Conservation (phyloP, 108 stramenopile species). For the Bacterosira constricta region DNA sequence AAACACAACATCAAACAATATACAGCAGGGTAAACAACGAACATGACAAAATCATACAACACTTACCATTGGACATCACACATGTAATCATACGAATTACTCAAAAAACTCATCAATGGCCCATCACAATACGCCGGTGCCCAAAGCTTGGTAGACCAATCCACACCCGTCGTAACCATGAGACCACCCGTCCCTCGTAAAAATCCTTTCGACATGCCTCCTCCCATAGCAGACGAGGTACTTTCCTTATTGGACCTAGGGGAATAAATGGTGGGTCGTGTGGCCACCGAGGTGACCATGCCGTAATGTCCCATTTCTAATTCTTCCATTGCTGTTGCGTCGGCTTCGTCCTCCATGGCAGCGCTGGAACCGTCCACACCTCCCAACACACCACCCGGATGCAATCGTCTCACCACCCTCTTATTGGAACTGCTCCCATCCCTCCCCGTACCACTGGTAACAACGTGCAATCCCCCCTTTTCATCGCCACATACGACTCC, state of each 20-base stretch:
- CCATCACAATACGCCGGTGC: constrained; percentile 78
- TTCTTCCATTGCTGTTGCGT: constrained; percentile 19
- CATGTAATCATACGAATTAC: constrained; percentile 91
- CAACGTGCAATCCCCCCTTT: constrained; percentile 67
- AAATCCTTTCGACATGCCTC: constrained; percentile 72
- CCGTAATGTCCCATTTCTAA: constrained; percentile 69
- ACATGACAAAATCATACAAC: background rate
- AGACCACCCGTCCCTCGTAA: constrained; percentile 72
- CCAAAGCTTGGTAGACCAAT: constrained; percentile 93
- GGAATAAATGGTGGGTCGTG: constrained; percentile 47
- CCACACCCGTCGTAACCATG: constrained; percentile 80
- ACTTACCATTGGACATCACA: constrained; percentile 88
- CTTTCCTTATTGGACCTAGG: constrained; percentile 14
- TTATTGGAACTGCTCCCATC: constrained; percentile 58
- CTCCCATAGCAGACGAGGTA: constrained; percentile 13
- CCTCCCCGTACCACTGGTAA: constrained; percentile 41
- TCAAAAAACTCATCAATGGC: constrained; percentile 76
- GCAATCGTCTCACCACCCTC: constrained; percentile 57
- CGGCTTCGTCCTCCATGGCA: constrained; percentile 9
- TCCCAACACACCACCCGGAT: constrained; percentile 35
- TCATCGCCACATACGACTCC: constrained; percentile 81
- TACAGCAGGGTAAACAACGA: background rate
- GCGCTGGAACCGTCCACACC: background rate
- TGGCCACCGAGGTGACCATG: constrained; percentile 73
- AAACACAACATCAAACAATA: background rate